These are phyloP conservation scores for Globisporangium splendens DNA, from an alignment of 352 stramenopile species.

Conservation along the genomic window DNA sequence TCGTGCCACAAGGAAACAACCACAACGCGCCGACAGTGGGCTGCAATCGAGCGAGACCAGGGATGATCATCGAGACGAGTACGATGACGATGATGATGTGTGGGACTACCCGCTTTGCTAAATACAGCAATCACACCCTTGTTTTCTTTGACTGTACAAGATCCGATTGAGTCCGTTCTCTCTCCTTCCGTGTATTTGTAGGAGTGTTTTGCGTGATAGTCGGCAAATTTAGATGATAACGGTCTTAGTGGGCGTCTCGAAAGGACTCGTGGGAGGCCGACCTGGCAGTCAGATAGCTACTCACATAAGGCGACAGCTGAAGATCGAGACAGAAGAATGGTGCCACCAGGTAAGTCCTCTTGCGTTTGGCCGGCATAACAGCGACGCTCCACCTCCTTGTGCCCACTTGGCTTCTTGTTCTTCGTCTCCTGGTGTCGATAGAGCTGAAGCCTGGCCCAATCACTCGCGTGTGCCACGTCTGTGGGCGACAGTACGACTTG, in stretches of 20 bases:
- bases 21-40: not conserved
- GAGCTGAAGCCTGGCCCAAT: slow-evolving; percentile 45
- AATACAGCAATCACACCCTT: not conserved
- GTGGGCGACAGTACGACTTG: slow-evolving; percentile 70
- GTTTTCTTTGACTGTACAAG: not conserved
- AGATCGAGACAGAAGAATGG: too few species aligned
- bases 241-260: too few species aligned
- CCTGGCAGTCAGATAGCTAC: too few species aligned
- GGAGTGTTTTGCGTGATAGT: too few species aligned
- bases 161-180: not conserved
- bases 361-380: too few species aligned
- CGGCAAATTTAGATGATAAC: too few species aligned
- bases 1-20: slow-evolving; percentile 14
- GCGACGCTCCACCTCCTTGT: too few species aligned
- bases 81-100: slow-evolving; percentile 45
- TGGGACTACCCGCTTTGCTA: slow-evolving; percentile 59
- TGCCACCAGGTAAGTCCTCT: too few species aligned
- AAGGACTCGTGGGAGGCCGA: too few species aligned
- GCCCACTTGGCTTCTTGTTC: not conserved
- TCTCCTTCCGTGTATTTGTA: not conserved
- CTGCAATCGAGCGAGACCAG: too few species aligned
- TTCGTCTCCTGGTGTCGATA: slow-evolving; percentile 5
- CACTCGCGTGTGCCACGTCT: slow-evolving; percentile 78
- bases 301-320: too few species aligned
- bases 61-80: slow-evolving; percentile 1